Evolutionary conservation across 73 alveolate genomes (phyloP), one percentile per base, ranked within the genome.

Genomic region (Paramecium pentaurelia): DNA sequence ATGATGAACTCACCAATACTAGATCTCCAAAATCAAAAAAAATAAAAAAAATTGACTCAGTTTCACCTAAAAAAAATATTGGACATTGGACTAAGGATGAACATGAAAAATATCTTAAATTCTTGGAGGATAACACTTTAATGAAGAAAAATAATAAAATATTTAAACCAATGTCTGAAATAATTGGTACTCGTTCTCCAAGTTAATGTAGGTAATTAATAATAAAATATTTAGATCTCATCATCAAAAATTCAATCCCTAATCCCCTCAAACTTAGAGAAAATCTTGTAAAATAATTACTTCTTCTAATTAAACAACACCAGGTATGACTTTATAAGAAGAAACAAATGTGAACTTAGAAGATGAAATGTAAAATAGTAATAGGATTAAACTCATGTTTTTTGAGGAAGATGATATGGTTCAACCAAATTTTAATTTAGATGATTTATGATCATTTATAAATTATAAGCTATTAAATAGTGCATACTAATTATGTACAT

Each of bases 21-120:
- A 73, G 47, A 73, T 73, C 87, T 40, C 87, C 87, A 36, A 73
- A 73, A 44, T 73, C 87, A 6, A 73, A 73, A 73, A 73, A 73
- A 73, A 73, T 73, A 4, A 32, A 44, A 73, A 73, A 73, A 44
- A 37, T 22, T 32, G 87, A 73, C 37, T 32, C 87, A 18, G 42
- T 5, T 9, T 37, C 87, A 20, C 87, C 38, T 34, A 37, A 37
- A 73, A 80, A 80, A n/a, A 20, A 80, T n/a, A 8, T 27, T 10
- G 91, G 91, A 47, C 91, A 80, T 47, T 80, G 91, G 91, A 80
- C 77, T 3, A 80, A 80, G 58, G 91, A 80, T 59, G 91, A 80
- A 12, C 91, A 80, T 25, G 73, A 80, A 12, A 80, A 45, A 47
- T 80, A 80, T 25, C 73, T 80, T 3, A 0, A 80, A 44, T 80